A percentile compares a stretch with the other conserved stretches of the same genome.
phyloP scores from a whole-genome alignment of 257 asterid genomes.

The Solanum chaucha region DNA sequence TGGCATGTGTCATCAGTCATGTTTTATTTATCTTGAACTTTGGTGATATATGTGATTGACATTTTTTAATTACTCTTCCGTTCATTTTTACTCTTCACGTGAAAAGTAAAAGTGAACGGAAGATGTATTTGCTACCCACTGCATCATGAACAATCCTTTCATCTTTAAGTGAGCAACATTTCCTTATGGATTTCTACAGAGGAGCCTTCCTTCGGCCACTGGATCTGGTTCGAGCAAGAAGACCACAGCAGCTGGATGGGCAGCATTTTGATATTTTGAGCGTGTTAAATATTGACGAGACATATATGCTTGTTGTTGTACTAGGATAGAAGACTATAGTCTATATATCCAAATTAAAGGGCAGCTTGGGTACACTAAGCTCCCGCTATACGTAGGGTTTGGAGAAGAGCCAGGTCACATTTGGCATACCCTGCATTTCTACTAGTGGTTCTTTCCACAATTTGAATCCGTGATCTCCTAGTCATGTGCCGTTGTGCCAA shows the following conservation, averaged over 20 bases:
- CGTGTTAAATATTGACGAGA: not conserved
- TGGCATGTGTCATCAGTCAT: not conserved
- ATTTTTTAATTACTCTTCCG: not conserved
- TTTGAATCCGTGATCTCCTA: not conserved
- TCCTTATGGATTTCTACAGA: slow-evolving; percentile 36
- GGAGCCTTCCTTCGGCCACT: slow-evolving; percentile 59
- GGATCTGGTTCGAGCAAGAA: slow-evolving; percentile 47
- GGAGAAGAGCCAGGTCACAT: not conserved
- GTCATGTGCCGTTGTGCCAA: not conserved
- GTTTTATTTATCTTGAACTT: not conserved
- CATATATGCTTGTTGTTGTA: slow-evolving; percentile 35
- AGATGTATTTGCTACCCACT: not conserved
- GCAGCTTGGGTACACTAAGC: not conserved
- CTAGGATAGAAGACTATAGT: slow-evolving; percentile 10
- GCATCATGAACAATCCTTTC: not conserved
- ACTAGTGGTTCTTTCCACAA: too few species aligned
- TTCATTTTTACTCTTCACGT: too few species aligned
- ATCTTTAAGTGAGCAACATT: not conserved
- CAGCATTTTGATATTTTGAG: slow-evolving; percentile 55
- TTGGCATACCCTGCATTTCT: not conserved
- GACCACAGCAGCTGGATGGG: slow-evolving; percentile 91
- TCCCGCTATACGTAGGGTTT: not conserved
- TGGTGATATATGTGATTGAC: not conserved
- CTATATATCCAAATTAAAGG: not conserved
- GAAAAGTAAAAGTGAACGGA: too few species aligned